Percentiles rank a stretch among this genome's conserved stretches.
These are phyloP conservation scores for Monosporascus ibericus DNA, from an alignment of 2,329 filamentous ascomycete species.

Conservation along the genomic window DNA sequence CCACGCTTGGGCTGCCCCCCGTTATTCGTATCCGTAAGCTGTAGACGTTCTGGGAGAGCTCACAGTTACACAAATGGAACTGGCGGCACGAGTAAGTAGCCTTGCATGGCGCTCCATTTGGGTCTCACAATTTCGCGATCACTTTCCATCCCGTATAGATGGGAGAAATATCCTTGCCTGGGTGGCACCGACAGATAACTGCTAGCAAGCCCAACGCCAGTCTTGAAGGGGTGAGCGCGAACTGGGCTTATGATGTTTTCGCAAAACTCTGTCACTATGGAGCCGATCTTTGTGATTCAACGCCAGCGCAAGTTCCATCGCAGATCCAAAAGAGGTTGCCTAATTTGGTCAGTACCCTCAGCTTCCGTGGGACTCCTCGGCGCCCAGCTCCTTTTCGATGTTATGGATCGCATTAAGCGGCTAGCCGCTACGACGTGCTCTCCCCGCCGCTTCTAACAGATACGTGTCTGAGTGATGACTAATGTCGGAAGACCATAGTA, in stretches of 20 bases:
- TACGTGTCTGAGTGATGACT: background rate
- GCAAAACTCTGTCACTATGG: slow-evolving; percentile 9
- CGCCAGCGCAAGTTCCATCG: slow-evolving; percentile 28
- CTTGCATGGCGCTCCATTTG: too few species aligned
- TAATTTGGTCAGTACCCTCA: slow-evolving; percentile 11
- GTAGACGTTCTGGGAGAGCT: too few species aligned
- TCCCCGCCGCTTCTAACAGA: background rate
- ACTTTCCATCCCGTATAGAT: background rate
- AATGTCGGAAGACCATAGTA: slow-evolving; percentile 28
- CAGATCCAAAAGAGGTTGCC: slow-evolving; percentile 25
- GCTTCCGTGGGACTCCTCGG: background rate
- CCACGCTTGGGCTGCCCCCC: too few species aligned
- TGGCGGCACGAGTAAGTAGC: too few species aligned
- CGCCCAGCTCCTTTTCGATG: background rate
- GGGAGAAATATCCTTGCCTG: background rate
- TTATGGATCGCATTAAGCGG: background rate
- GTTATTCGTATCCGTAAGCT: too few species aligned
- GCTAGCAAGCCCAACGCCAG: background rate
- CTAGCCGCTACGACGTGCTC: too few species aligned
- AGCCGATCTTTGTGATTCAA: slow-evolving; percentile 14
- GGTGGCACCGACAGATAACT: background rate
- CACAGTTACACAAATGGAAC: too few species aligned
- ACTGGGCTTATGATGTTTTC: slow-evolving; percentile 3
- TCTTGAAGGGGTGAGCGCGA: background rate
- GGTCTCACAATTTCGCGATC: background rate